phyloP scores from a whole-genome alignment of 441 rosid genomes.

The Manihot esculenta region DNA sequence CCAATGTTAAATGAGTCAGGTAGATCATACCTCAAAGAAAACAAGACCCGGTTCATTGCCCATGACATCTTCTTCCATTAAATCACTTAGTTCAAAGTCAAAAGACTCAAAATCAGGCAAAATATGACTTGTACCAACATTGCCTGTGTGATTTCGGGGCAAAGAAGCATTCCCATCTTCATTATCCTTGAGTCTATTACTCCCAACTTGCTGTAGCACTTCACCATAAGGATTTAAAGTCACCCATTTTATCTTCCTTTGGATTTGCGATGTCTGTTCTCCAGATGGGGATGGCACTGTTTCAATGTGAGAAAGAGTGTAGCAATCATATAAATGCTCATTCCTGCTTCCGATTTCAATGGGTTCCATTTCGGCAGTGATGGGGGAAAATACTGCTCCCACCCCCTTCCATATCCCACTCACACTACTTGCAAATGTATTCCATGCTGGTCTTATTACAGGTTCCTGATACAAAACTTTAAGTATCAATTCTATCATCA shows the following conservation, averaged over 20 bases:
- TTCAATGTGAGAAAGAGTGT: slow-evolving; percentile 58
- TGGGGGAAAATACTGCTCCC: slow-evolving; percentile 87
- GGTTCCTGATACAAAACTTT: slow-evolving; percentile 56
- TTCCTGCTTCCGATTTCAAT: slow-evolving; percentile 68
- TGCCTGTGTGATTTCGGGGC: slow-evolving; percentile 18
- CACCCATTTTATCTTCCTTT: slow-evolving; percentile 80
- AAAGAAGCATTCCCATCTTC: slow-evolving; percentile 26
- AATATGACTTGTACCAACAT: slow-evolving; percentile 24
- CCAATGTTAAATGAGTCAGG: slow-evolving; percentile 1
- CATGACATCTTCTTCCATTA: slow-evolving; percentile 90
- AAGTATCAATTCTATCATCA: not conserved
- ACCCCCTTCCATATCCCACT: slow-evolving; percentile 97
- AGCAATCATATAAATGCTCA: slow-evolving; percentile 76
- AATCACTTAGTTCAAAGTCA: slow-evolving; percentile 60
- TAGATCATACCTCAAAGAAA: slow-evolving; percentile 73
- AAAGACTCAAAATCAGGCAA: slow-evolving; percentile 68
- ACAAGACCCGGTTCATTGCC: slow-evolving; percentile 73
- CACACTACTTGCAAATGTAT: slow-evolving; percentile 84
- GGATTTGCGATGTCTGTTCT: slow-evolving; percentile 48
- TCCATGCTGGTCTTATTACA: slow-evolving; percentile 79
- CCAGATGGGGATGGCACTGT: slow-evolving; percentile 41
- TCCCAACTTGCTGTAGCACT: slow-evolving; percentile 30
- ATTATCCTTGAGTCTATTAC: slow-evolving; percentile 21
- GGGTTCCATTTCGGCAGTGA: slow-evolving; percentile 89
- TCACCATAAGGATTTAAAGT: slow-evolving; percentile 89